phyloP scores from a whole-genome alignment of 2,329 filamentous ascomycete genomes.

The Nannizziopsis arthrosporioides region DNA sequence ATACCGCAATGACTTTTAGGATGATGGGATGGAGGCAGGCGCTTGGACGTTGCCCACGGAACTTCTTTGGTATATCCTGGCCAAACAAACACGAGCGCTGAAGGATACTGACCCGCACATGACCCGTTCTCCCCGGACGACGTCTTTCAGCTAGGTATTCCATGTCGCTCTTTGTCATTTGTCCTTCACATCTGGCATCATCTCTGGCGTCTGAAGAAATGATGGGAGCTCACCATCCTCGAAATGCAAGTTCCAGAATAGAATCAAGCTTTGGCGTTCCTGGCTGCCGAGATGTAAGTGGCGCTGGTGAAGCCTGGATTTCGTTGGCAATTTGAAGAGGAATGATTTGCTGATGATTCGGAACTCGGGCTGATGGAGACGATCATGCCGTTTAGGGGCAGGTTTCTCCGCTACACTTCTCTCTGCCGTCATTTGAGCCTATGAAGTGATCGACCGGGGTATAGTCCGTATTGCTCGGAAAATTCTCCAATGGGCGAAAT shows the following conservation, averaged over 20 bases:
- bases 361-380: neutral
- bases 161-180: too few relatives aligned
- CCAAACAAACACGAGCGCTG: too few relatives aligned
- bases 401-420: slow-evolving; percentile 1
- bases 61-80: too few relatives aligned
- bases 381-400: neutral
- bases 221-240: neutral
- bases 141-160: too few relatives aligned
- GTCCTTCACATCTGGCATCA: too few relatives aligned
- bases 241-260: neutral
- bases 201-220: neutral
- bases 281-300: neutral
- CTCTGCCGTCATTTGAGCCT: neutral
- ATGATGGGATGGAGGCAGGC: too few relatives aligned
- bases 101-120: too few relatives aligned
- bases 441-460: neutral
- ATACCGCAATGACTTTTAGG: too few relatives aligned
- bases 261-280: neutral
- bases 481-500: neutral
- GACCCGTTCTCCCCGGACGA: too few relatives aligned
- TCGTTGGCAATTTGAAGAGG: neutral
- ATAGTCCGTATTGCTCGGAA: neutral
- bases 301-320: neutral
- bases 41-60: too few relatives aligned
- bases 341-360: neutral